A percentile compares a stretch with the other conserved stretches of the same genome.
phyloP scores from a whole-genome alignment of 2,329 filamentous ascomycete genomes.

The Juglanconis oblonga region DNA sequence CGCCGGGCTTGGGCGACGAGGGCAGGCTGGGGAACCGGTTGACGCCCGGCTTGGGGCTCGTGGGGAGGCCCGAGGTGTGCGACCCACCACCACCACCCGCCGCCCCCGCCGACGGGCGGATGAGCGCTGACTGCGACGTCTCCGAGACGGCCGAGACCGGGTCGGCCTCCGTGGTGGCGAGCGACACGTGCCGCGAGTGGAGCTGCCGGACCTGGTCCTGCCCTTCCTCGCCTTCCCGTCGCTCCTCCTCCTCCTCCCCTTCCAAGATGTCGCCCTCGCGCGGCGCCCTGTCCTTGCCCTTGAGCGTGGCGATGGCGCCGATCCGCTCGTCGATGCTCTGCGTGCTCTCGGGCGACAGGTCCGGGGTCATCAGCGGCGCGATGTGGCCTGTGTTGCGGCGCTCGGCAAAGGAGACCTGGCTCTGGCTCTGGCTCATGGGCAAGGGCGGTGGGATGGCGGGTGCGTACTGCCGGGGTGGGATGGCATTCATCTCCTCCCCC shows the following conservation, averaged over 20 bases:
- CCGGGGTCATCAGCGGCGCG: constrained; percentile 43
- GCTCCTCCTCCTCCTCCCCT: constrained; percentile 10
- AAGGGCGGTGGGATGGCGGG: constrained; percentile 57
- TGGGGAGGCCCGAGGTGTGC: constrained; percentile 39
- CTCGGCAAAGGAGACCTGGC: constrained; percentile 31
- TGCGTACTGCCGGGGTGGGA: constrained; percentile 57
- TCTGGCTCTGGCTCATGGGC: constrained; percentile 41
- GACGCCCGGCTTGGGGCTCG: constrained; percentile 47
- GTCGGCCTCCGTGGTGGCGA: constrained; percentile 40
- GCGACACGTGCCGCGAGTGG: constrained; percentile 37
- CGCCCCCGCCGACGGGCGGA: no score
- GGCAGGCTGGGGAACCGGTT: constrained; percentile 41
- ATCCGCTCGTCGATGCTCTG: constrained; percentile 57
- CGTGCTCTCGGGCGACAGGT: constrained; percentile 45
- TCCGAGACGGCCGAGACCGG: constrained; percentile 52
- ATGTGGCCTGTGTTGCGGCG: constrained; percentile 25
- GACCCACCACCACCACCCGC: no score
- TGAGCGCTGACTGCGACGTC: constrained; percentile 46
- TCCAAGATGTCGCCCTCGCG: constrained; percentile 7
- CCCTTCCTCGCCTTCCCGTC: no score
- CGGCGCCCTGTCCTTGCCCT: constrained; percentile 17
- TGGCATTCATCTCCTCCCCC: constrained; percentile 54
- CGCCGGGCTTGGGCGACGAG: constrained; percentile 45
- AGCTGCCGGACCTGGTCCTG: constrained; percentile 1
- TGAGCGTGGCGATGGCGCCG: constrained; percentile 26